Conservation (phyloP, 2,329 filamentous ascomycete species). For the Ilyonectria robusta region DNA sequence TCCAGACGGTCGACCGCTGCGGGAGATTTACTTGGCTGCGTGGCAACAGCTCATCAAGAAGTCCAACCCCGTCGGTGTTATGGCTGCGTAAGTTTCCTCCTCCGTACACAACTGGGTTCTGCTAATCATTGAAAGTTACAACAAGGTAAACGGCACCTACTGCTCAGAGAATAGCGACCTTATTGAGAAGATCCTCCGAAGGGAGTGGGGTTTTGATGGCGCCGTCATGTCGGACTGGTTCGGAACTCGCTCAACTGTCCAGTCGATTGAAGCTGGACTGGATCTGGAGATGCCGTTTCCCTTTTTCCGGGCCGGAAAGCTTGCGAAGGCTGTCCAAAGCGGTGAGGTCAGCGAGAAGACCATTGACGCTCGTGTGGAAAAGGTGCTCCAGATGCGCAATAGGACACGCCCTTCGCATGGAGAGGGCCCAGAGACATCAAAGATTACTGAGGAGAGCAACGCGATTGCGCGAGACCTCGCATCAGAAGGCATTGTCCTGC, state of each 20-base stretch:
- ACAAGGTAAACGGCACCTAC: conserved; percentile 34
- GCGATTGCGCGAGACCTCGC: conserved; percentile 29
- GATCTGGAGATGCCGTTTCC: conserved; percentile 39
- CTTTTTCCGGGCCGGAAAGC: conserved; percentile 30
- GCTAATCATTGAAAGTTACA: conserved; percentile 30
- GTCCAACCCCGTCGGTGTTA: conserved; percentile 28
- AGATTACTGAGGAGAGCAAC: conserved; percentile 31
- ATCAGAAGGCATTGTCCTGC: conserved; percentile 24
- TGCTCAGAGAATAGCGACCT: conserved; percentile 24
- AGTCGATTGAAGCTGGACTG: conserved; percentile 23
- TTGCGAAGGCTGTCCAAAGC: conserved; percentile 8
- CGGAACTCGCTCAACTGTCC: conserved; percentile 29
- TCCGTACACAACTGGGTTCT: no score
- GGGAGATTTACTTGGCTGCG: conserved; percentile 38
- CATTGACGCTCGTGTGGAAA: conserved; percentile 14
- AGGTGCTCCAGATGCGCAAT: conserved; percentile 29
- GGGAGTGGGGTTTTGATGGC: conserved; percentile 35
- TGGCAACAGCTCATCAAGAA: conserved; percentile 31
- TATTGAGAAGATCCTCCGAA: conserved; percentile 11
- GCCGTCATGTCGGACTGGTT: conserved; percentile 41
- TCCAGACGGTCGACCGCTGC: conserved; percentile 8
- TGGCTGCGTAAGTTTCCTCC: conserved; percentile 34
- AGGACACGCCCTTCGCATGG: conserved; percentile 13
- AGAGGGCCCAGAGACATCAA: conserved; percentile 21
- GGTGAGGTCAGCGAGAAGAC: conserved; percentile 9